A percentile compares a stretch with the other conserved stretches of the same genome.
phyloP scores from a whole-genome alignment of 805 yeast genomes.

The Yamadazyma laniorum region DNA sequence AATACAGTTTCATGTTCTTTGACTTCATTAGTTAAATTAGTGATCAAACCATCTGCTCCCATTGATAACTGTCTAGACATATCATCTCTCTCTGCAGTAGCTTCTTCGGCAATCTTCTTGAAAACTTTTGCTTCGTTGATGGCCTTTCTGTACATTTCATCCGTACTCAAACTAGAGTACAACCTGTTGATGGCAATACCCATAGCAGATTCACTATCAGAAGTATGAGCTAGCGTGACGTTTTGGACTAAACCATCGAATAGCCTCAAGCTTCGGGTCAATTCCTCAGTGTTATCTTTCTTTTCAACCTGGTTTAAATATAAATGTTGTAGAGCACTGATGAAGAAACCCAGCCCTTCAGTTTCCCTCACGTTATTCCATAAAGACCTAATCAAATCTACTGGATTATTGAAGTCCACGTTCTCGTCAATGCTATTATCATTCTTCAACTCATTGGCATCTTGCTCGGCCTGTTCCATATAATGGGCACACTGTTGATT shows the following conservation, averaged over 20 bases:
- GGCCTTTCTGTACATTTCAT: conserved; percentile 80
- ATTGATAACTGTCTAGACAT: conserved; percentile 63
- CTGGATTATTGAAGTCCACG: conserved; percentile 67
- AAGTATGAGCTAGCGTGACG: conserved; percentile 51
- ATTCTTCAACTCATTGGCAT: conserved; percentile 45
- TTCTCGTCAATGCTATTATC: conserved; percentile 36
- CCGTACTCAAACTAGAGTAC: conserved; percentile 72
- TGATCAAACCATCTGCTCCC: conserved; percentile 75
- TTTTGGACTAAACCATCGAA: conserved; percentile 65
- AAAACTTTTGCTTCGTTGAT: conserved; percentile 52
- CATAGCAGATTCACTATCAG: conserved; percentile 50
- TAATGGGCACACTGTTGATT: conserved; percentile 66
- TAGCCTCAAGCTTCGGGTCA: conserved; percentile 55
- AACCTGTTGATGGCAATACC: conserved; percentile 75
- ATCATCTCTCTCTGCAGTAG: conserved; percentile 57
- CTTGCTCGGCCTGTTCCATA: conserved; percentile 54
- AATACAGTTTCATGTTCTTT: conserved; percentile 62
- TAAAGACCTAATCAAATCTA: conserved; percentile 59
- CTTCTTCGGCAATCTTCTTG: conserved; percentile 50
- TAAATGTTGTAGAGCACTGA: conserved; percentile 66
- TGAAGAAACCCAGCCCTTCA: conserved; percentile 56
- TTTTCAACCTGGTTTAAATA: conserved; percentile 54
- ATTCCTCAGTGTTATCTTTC: conserved; percentile 41
- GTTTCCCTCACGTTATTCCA: conserved; percentile 58
- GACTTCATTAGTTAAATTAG: conserved; percentile 57